phyloP scores from a whole-genome alignment of 1,284 basidiomycete genomes.

The Tilletiopsis washingtonensis region DNA sequence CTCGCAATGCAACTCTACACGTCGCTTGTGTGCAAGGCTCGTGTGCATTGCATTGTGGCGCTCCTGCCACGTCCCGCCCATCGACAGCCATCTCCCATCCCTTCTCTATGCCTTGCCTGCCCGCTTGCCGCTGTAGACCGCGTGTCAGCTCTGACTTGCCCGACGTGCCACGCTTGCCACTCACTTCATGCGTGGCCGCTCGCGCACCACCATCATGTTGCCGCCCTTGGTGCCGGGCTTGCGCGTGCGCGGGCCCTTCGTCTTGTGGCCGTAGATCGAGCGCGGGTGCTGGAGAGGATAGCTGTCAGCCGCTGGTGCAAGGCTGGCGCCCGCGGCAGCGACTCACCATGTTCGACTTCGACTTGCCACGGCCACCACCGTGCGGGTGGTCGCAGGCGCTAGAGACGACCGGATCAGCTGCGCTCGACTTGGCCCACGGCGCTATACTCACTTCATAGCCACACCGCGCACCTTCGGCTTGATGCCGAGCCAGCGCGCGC shows the following conservation, averaged over 20 bases:
- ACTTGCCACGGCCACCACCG: constrained; percentile 95
- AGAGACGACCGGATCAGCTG: too few species aligned
- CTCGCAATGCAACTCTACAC: too few species aligned
- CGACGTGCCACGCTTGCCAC: constrained; percentile 59
- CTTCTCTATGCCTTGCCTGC: too few species aligned
- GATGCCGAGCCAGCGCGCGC: constrained; percentile 77
- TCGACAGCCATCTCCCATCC: too few species aligned
- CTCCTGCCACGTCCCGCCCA: too few species aligned
- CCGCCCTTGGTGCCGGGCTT: constrained; percentile 74
- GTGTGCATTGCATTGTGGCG: too few species aligned
- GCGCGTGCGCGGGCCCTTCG: constrained; percentile 84
- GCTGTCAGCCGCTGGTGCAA: background rate
- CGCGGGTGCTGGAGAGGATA: constrained; percentile 22
- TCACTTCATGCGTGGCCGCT: constrained; percentile 78
- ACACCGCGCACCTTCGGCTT: constrained; percentile 87
- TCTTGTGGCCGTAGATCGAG: constrained; percentile 78
- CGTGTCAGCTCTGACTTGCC: too few species aligned
- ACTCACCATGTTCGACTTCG: constrained; percentile 66
- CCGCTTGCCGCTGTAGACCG: too few species aligned
- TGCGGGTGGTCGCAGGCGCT: constrained; percentile 75
- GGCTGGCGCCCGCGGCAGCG: background rate
- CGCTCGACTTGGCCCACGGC: constrained; percentile 55
- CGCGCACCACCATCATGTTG: constrained; percentile 87
- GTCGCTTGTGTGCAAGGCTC: too few species aligned
- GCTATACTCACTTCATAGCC: constrained; percentile 70